Evolutionary conservation across 345 rosid genomes (phyloP), one percentile per base, ranked within the genome.

Genomic region (Eucalyptus regnans): DNA sequence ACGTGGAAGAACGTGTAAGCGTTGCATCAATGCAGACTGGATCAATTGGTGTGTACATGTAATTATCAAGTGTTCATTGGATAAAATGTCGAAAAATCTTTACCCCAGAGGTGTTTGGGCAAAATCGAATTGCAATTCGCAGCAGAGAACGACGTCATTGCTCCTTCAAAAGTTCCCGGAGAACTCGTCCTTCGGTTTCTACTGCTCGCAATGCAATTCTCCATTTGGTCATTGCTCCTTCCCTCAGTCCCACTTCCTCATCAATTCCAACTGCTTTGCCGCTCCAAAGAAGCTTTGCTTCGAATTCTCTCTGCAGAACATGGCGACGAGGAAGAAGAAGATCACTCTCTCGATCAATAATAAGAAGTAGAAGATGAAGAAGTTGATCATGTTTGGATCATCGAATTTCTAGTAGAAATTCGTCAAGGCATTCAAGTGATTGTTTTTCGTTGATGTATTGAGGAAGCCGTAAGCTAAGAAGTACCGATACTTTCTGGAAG

Each of bases 161-260:
- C 7, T 43, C 44, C 22, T 95, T 87, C 93, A 91, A 89, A 96
- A 95, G 90, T 96, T 95, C 92, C 97, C 96, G 6, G 97, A 97
- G 87, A 93, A 91, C 93, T 95, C 97, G 50, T 93, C 95, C 54
- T 93, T 92, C 58, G 98, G 94, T 43, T 95, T 97, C 88, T 93
- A 97, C 54, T 95, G 92, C 91, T 79, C 93, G 8, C 54, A 51
- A 51, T 51, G 23, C 96, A 95, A 91, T 95, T 97, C 95, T 95
- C 98, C 44, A 91, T 97, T 44, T 96, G 99, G 98, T 96, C 99
- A 89, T 97, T 98, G 79, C 90, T 96, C 49, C 91, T 51, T 96
- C 76, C 97, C 95, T 51, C 93, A 95, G 23, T 33, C 89, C 23
- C 92, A 95, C 92, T 80, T 50, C 22, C 92, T 94, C 83, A 52